Evolutionary conservation across 176 grass and related monocot species (phyloP).

Genomic region (Chloris gayana): DNA sequence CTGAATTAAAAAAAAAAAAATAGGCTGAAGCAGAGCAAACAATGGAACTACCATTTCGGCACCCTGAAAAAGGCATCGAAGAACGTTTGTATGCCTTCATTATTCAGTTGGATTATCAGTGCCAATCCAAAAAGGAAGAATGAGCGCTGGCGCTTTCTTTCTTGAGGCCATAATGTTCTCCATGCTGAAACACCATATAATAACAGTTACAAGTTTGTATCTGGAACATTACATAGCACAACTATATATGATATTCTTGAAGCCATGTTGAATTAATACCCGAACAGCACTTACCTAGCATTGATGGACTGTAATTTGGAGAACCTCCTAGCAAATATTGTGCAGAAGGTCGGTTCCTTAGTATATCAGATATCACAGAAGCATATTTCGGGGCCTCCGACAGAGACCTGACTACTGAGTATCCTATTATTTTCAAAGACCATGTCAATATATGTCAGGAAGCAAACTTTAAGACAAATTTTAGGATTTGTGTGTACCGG

Average conservation of each 20-base stretch:
- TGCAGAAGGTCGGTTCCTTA: slow-evolving; percentile 56
- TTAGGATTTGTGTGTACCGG: slow-evolving; percentile 54
- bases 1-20: background rate
- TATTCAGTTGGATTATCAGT: slow-evolving; percentile 87
- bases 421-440: slow-evolving; percentile 62
- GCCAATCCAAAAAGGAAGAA: slow-evolving; percentile 97
- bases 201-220: too few relatives aligned
- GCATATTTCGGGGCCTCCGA: slow-evolving; percentile 97
- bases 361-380: slow-evolving; percentile 80
- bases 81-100: slow-evolving; percentile 90
- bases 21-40: background rate
- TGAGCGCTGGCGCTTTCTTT: slow-evolving; percentile 85
- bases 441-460: slow-evolving; percentile 19
- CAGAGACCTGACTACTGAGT: slow-evolving; percentile 97
- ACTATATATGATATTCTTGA: background rate
- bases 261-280: background rate
- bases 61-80: slow-evolving; percentile 86
- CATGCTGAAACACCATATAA: too few relatives aligned
- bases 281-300: slow-evolving; percentile 67
- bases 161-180: slow-evolving; percentile 91
- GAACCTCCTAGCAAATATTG: slow-evolving; percentile 59
- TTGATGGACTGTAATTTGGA: slow-evolving; percentile 68
- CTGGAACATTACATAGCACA: background rate
- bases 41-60: slow-evolving; percentile 74
- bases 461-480: background rate